A percentile compares a stretch with the other conserved stretches of the same genome.
Conservation (phyloP, 169 alveolate genomes). For the Cryptosporidium sp. region DNA sequence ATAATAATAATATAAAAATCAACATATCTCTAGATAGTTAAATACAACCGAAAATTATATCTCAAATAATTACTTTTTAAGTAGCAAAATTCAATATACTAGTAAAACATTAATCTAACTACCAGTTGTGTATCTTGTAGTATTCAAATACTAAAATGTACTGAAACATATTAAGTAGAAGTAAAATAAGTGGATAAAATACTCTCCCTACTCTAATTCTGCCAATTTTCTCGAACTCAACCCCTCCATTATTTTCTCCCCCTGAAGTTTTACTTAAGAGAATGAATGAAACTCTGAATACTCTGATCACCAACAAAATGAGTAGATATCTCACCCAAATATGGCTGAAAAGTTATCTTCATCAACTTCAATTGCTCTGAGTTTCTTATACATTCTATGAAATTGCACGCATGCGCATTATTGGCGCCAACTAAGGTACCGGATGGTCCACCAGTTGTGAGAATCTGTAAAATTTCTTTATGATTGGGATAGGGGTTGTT, state of each 20-base stretch:
- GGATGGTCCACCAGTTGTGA: not conserved
- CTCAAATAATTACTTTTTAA: not conserved
- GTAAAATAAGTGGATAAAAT: not conserved
- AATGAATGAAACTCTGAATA: constrained; percentile 21
- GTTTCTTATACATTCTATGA: not conserved
- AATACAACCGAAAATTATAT: too few species aligned
- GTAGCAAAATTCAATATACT: not conserved
- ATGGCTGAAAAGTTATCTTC: constrained; percentile 38
- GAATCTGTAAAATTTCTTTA: constrained; percentile 34
- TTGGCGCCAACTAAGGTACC: not conserved
- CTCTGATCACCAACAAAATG: constrained; percentile 14
- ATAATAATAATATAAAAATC: too few species aligned
- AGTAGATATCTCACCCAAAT: constrained; percentile 3
- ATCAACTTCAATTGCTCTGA: constrained; percentile 21
- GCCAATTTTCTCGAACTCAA: not conserved
- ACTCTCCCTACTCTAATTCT: not conserved
- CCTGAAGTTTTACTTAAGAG: not conserved
- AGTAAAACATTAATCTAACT: not conserved
- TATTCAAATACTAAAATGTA: not conserved
- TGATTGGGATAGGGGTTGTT: constrained; percentile 22
- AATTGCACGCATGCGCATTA: constrained; percentile 2
- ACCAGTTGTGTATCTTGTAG: not conserved
- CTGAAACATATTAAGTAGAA: not conserved
- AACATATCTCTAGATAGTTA: too few species aligned
- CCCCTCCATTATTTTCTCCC: not conserved